Conservation (phyloP, 2,329 filamentous ascomycete species). For the Colletotrichum gloeosporioides region DNA sequence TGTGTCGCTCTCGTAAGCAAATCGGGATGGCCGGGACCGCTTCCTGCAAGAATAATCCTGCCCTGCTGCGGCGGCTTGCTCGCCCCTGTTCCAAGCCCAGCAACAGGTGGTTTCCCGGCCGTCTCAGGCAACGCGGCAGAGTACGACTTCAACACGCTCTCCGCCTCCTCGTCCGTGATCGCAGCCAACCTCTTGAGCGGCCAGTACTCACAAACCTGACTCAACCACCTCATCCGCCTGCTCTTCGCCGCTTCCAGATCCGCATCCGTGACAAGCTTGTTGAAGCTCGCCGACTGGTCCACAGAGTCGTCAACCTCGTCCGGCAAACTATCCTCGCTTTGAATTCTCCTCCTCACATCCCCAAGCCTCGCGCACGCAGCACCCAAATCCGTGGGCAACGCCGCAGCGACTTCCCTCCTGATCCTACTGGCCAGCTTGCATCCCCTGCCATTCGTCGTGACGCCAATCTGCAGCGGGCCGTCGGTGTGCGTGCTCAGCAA, state of each 20-base stretch:
- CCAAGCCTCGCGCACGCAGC: conserved; percentile 79
- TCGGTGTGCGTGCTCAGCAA: conserved; percentile 89
- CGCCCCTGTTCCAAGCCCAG: not conserved
- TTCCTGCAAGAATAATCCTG: conserved; percentile 86
- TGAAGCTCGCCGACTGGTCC: conserved; percentile 84
- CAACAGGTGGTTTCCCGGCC: not conserved
- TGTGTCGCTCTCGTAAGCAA: conserved; percentile 84
- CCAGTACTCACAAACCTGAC: conserved; percentile 99
- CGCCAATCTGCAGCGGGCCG: conserved; percentile 90
- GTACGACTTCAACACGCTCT: conserved; percentile 78
- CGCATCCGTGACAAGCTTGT: conserved; percentile 77
- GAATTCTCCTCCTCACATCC: conserved; percentile 71
- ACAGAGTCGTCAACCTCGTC: conserved; percentile 62
- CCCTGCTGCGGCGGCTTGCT: conserved; percentile 49
- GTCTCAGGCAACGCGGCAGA: conserved; percentile 28
- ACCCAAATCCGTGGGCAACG: conserved; percentile 78
- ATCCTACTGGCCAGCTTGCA: conserved; percentile 93
- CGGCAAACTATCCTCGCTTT: conserved; percentile 70
- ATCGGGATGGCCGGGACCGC: conserved; percentile 90
- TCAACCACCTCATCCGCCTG: conserved; percentile 88
- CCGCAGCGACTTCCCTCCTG: conserved; percentile 83
- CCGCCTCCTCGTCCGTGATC: conserved; percentile 81
- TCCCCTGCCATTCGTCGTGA: conserved; percentile 93
- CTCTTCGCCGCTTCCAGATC: conserved; percentile 78
- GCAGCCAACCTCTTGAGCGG: conserved; percentile 81